phyloP scores from a whole-genome alignment of 208 protist genomes.

The Acanthamoeba healyi region DNA sequence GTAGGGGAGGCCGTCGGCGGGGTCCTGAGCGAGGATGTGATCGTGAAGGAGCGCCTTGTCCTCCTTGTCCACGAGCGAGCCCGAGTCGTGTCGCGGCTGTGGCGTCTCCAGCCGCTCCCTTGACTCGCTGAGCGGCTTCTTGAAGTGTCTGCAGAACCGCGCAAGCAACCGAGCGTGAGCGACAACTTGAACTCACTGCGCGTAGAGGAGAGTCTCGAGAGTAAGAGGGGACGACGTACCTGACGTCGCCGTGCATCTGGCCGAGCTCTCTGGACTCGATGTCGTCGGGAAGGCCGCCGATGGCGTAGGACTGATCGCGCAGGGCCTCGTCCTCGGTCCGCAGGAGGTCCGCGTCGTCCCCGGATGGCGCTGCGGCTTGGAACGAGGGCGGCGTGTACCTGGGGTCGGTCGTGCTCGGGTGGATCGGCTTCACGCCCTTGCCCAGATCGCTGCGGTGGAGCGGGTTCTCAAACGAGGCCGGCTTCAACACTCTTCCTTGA shows the following conservation, averaged over 20 bases:
- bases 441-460: slow-evolving; percentile 22
- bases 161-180: background rate
- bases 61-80: slow-evolving; percentile 40
- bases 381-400: slow-evolving; percentile 47
- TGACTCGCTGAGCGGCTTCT: background rate
- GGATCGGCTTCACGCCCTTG: slow-evolving; percentile 61
- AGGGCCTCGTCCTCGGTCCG: slow-evolving; percentile 16
- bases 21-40: background rate
- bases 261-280: slow-evolving; percentile 61
- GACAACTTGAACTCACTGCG: too few relatives aligned
- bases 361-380: background rate
- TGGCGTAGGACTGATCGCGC: background rate
- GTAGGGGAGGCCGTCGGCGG: slow-evolving; percentile 43
- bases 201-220: background rate
- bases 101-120: background rate
- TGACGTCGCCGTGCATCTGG: slow-evolving; percentile 39
- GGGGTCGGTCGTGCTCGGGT: slow-evolving; percentile 51
- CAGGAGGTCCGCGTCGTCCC: background rate
- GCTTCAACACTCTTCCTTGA: slow-evolving; percentile 37
- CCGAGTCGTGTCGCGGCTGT: background rate
- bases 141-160: slow-evolving; percentile 38
- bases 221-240: background rate
- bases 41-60: slow-evolving; percentile 39
- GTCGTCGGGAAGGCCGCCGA: slow-evolving; percentile 20
- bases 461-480: slow-evolving; percentile 36